Evolutionary conservation across 176 grass and related monocot genomes (phyloP).

Genomic region (Avena atlantica): DNA sequence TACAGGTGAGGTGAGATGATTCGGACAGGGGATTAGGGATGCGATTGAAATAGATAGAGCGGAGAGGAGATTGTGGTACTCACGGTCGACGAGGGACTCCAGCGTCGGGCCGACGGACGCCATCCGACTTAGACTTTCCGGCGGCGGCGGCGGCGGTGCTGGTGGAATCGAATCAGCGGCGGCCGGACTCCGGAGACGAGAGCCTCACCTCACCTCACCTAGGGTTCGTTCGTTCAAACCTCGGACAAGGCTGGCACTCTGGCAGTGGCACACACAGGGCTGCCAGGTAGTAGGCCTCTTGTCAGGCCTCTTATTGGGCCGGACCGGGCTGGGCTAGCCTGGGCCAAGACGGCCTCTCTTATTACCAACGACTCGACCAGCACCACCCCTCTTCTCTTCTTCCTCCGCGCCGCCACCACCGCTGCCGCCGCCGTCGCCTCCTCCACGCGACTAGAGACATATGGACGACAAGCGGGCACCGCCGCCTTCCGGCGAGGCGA

Average conservation of each 20-base stretch:
- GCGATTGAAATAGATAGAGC: too few relatives aligned
- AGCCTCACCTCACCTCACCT: neutral
- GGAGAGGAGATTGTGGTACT: neutral
- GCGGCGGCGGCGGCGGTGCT: neutral
- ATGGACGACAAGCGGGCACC: conserved; percentile 33
- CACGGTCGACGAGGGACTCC: conserved; percentile 73
- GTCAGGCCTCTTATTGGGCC: too few relatives aligned
- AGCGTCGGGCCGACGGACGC: conserved; percentile 54
- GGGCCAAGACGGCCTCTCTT: neutral
- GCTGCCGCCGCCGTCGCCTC: too few relatives aligned
- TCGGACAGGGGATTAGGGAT: neutral
- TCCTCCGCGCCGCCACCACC: neutral
- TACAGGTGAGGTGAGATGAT: neutral
- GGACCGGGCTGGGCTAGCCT: neutral
- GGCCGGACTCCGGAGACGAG: neutral
- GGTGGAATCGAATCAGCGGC: neutral
- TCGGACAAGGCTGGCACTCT: neutral
- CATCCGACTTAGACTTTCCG: conserved; percentile 14
- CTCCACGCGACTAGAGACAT: neutral
- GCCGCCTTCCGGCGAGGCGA: neutral
- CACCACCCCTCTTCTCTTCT: neutral
- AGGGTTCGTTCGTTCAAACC: neutral
- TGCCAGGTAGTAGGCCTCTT: too few relatives aligned
- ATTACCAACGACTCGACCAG: neutral
- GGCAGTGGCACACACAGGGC: too few relatives aligned